Conservation (phyloP, 1,284 basidiomycete species). For the Fomitopsis palustris region DNA sequence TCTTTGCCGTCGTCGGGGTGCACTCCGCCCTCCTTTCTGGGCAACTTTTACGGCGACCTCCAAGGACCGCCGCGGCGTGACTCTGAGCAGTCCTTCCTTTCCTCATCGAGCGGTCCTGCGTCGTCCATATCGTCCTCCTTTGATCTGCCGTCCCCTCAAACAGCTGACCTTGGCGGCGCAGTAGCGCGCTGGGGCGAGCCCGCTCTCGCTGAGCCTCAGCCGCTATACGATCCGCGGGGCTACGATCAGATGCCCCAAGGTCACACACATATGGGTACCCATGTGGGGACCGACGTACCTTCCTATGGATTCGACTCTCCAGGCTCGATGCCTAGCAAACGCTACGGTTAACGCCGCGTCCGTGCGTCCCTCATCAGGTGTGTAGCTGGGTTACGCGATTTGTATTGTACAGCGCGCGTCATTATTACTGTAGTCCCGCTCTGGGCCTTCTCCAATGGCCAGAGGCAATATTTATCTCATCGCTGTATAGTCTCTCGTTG, state of each 20-base stretch:
- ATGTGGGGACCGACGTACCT: neutral
- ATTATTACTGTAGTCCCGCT: neutral
- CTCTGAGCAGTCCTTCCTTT: neutral
- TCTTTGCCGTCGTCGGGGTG: neutral
- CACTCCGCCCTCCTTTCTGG: neutral
- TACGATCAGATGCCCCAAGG: neutral
- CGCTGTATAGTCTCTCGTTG: neutral
- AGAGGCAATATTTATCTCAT: neutral
- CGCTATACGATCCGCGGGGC: neutral
- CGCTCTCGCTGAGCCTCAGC: neutral
- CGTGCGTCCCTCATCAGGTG: neutral
- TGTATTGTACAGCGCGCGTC: neutral
- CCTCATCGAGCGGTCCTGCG: neutral
- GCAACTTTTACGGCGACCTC: neutral
- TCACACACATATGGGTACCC: neutral
- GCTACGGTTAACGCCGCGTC: neutral
- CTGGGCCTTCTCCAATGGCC: neutral
- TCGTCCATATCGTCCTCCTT: neutral
- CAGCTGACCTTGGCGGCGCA: neutral
- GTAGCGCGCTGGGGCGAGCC: neutral
- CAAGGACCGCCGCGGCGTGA: neutral
- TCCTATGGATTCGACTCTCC: neutral
- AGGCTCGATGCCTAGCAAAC: neutral
- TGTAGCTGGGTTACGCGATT: conserved; percentile 1
- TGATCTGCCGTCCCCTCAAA: neutral